A percentile compares a stretch with the other conserved stretches of the same genome.
Evolutionary conservation across 257 asterid genomes (phyloP).

Genomic region (Euphrasia confusa): DNA sequence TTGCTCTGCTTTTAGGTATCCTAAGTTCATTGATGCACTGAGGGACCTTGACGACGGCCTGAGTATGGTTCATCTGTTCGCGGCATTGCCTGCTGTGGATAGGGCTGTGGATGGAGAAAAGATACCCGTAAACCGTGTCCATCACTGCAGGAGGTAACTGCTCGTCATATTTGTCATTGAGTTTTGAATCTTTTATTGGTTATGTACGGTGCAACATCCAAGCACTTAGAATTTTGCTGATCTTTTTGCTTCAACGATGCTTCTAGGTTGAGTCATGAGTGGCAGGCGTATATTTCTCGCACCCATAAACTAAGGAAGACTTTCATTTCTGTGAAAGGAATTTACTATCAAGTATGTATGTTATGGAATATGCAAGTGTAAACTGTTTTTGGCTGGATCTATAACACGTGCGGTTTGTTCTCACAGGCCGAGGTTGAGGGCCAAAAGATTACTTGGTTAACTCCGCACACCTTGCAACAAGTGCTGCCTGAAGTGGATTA

Average conservation of each 20-base stretch:
- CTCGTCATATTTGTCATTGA: background rate
- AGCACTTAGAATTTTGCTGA: slow-evolving; percentile 16
- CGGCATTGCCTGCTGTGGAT: slow-evolving; percentile 92
- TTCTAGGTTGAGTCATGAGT: slow-evolving; percentile 89
- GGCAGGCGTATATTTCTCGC: slow-evolving; percentile 93
- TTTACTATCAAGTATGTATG: slow-evolving; percentile 74
- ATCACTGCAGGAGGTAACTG: slow-evolving; percentile 76
- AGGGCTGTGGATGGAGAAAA: slow-evolving; percentile 73
- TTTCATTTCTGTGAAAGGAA: slow-evolving; percentile 92
- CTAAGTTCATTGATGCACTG: slow-evolving; percentile 81
- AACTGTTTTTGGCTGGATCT: slow-evolving; percentile 1
- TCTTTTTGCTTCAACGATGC: slow-evolving; percentile 13
- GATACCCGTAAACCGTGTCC: slow-evolving; percentile 72
- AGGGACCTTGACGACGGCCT: slow-evolving; percentile 96
- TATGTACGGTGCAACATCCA: background rate
- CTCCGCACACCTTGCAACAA: slow-evolving; percentile 98
- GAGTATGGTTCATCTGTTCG: slow-evolving; percentile 91
- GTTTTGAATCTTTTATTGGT: background rate
- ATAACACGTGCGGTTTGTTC: slow-evolving; percentile 5
- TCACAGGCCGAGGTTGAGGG: slow-evolving; percentile 89
- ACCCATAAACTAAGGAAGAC: slow-evolving; percentile 86
- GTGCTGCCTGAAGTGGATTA: slow-evolving; percentile 93
- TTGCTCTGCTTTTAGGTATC: slow-evolving; percentile 51
- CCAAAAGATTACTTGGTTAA: slow-evolving; percentile 89
- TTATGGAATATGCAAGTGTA: background rate